phyloP scores from a whole-genome alignment of 2,329 filamentous ascomycete species.

The Neonectria sp. region DNA sequence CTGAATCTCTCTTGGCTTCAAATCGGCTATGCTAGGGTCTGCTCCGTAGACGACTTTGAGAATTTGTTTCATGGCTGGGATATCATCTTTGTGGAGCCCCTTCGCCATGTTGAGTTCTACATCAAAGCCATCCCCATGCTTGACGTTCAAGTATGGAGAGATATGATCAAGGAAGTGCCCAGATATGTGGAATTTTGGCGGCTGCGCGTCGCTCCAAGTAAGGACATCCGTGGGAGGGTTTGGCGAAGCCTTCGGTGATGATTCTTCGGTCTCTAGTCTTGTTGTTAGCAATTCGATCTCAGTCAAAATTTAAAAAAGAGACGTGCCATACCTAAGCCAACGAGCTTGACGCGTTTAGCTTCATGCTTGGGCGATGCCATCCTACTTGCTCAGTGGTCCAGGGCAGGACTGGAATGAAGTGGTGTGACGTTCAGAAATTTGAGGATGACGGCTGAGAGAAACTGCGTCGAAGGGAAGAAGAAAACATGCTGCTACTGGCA shows the following conservation, averaged over 20 bases:
- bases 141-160: background rate
- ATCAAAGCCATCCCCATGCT: background rate
- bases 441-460: too few species aligned
- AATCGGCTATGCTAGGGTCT: background rate
- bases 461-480: too few species aligned
- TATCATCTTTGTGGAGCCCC: background rate
- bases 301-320: background rate
- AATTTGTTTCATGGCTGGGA: background rate
- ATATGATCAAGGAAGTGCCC: conserved; percentile 40
- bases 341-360: background rate
- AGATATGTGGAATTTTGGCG: conserved; percentile 27
- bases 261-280: background rate
- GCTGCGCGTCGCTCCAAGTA: too few species aligned
- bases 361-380: background rate
- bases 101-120: too few species aligned
- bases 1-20: background rate
- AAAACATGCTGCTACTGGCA: too few species aligned
- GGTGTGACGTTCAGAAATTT: too few species aligned
- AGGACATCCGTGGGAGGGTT: too few species aligned
- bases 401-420: background rate
- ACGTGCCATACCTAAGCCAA: background rate
- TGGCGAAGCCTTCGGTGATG: too few species aligned
- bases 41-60: background rate
- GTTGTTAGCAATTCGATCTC: background rate
- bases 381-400: background rate